Base-by-base conservation (phyloP, 306 rosid species). In the Prunus armeniaca region DNA sequence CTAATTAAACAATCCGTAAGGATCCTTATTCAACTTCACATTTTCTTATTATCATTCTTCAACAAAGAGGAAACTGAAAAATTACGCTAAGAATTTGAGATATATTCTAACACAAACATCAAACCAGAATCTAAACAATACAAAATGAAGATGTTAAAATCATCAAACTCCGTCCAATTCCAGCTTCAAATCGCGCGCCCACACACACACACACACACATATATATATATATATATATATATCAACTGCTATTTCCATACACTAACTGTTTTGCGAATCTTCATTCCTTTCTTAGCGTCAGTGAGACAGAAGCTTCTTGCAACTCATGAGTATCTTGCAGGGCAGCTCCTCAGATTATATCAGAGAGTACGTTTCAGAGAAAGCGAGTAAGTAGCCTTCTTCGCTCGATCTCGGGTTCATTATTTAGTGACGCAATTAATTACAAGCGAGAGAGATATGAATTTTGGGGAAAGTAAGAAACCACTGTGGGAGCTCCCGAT, bases 381-480 rank as follows among this genome's bases (percentile, higher is more conserved):
- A 38, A 38, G 43, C 43, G 9, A 7, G 43, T 7, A 38, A 9
- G 9, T 38, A 38, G 43, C 43, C 43, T 38, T 38, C 43, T 7
- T 38, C 9, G 43, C 1, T 38, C 9, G 43, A 38, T 38, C 43
- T 38, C 9, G 7, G 41, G 41, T 38, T 38, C 43, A 38, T 38
- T 38, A 38, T 0, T 38, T 38, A 38, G 8, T 38, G 43, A 38
- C 43, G 43, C 9, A 38, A 38, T 38, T 38, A 38, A 38, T 68
- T 52, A 73, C 51, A 52, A 14, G 45, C 76, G 55, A 66, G 76
- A 78, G 32, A 70, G 14, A 19, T 14, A 14, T 30, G 76, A 70
- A 25, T 78, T 78, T 3, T 60, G 41, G 20, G 81, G 65, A 30
- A 78, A 78, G 71, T 61, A 7, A 52, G 76, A 49, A 5, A 70